A percentile compares a stretch with the other conserved stretches of the same genome.
These are phyloP conservation scores for Purshia tridentata DNA, from an alignment of 306 rosid species.

Conservation along the genomic window DNA sequence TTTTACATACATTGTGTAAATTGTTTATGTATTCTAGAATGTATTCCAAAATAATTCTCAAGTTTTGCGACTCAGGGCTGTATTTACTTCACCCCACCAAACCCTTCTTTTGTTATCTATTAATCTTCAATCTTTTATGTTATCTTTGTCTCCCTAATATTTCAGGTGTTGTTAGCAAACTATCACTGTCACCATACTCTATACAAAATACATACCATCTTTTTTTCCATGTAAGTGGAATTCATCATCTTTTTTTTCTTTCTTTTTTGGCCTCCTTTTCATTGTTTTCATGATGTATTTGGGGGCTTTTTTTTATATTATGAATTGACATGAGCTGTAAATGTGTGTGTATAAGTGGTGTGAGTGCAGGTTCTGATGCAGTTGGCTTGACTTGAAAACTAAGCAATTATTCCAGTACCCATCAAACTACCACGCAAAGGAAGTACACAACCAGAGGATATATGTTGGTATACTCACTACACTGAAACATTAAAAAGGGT, in stretches of 20 bases:
- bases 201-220: neutral
- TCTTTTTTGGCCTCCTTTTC: neutral
- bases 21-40: neutral
- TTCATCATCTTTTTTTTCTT: neutral
- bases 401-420: constrained; percentile 41
- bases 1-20: neutral
- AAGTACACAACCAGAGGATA: constrained; percentile 22
- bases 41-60: neutral
- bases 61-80: no score
- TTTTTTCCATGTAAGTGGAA: neutral
- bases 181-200: neutral
- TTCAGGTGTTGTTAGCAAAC: neutral
- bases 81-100: neutral
- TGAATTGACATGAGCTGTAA: constrained; percentile 23
- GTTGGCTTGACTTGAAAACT: constrained; percentile 64
- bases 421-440: constrained; percentile 39
- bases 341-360: neutral
- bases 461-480: constrained; percentile 37
- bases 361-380: neutral
- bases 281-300: neutral
- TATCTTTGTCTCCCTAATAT: neutral
- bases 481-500: neutral
- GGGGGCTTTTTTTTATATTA: neutral
- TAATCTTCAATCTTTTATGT: neutral
- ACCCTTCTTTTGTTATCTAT: neutral